These are phyloP conservation scores for Fraxinus paxiana DNA, from an alignment of 305 asterid genomes.

Conservation along the genomic window DNA sequence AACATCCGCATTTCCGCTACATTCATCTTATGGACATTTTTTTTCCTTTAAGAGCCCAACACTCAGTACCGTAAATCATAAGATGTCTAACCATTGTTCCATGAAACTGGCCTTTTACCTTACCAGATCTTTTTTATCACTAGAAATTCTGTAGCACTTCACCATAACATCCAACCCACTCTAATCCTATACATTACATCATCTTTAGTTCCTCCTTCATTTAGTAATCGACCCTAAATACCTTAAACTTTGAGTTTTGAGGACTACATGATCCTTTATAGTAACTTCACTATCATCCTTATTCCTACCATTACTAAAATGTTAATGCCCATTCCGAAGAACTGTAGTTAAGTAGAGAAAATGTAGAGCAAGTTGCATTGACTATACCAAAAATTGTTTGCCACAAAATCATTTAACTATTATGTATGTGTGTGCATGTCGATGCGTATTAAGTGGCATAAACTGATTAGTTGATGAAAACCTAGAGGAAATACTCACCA, in stretches of 20 bases:
- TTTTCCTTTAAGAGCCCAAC: neutral
- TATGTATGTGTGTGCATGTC: neutral
- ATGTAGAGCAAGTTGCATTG: neutral
- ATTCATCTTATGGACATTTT: neutral
- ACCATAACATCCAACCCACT: neutral
- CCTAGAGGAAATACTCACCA: constrained; percentile 33
- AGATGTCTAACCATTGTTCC: neutral
- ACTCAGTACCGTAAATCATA: neutral
- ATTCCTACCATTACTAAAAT: neutral
- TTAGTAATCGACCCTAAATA: neutral
- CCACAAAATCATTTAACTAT: neutral
- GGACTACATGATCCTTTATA: neutral
- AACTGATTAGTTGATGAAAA: neutral
- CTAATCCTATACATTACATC: neutral
- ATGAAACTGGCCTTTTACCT: neutral
- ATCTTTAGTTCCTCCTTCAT: neutral
- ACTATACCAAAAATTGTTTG: neutral
- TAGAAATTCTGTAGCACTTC: neutral
- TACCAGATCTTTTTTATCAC: neutral
- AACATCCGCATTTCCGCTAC: neutral
- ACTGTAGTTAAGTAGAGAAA: neutral
- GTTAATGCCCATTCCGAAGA: neutral
- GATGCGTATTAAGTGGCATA: neutral
- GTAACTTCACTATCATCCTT: neutral
- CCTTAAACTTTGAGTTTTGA: neutral